These are phyloP conservation scores for Mesembryanthemum crystallinum DNA, from an alignment of 148 eudicot species.

Conservation along the genomic window DNA sequence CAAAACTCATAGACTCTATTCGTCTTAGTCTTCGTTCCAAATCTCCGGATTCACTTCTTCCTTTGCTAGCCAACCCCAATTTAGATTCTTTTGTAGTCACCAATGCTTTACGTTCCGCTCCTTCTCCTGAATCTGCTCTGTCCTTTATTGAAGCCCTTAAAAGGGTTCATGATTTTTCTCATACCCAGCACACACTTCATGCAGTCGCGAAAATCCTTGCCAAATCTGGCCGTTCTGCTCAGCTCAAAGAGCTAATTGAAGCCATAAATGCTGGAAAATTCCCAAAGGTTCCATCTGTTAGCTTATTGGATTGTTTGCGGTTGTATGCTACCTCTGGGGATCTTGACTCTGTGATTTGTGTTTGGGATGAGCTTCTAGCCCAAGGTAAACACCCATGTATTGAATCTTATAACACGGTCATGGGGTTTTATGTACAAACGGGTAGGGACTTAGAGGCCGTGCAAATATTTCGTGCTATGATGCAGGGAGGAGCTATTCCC, in stretches of 20 bases:
- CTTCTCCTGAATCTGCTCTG: slow-evolving; percentile 77
- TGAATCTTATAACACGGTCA: slow-evolving; percentile 73
- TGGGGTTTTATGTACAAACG: slow-evolving; percentile 54
- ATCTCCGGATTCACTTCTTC: slow-evolving; percentile 38
- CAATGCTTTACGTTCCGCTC: slow-evolving; percentile 78
- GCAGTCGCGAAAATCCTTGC: slow-evolving; percentile 79
- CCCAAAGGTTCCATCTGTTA: slow-evolving; percentile 48
- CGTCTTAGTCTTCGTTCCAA: slow-evolving; percentile 60
- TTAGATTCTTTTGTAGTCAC: slow-evolving; percentile 82
- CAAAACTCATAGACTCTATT: slow-evolving; percentile 73
- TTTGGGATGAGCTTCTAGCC: slow-evolving; percentile 62
- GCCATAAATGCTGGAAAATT: slow-evolving; percentile 67
- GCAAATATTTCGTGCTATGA: slow-evolving; percentile 47
- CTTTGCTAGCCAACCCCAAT: slow-evolving; percentile 47
- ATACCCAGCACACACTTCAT: slow-evolving; percentile 61
- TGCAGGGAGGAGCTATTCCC: slow-evolving; percentile 67
- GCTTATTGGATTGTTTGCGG: slow-evolving; percentile 66
- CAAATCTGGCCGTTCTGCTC: slow-evolving; percentile 45
- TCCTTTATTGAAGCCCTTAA: slow-evolving; percentile 59
- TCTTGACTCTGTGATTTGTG: slow-evolving; percentile 49
- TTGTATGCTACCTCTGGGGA: slow-evolving; percentile 73
- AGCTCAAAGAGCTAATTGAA: slow-evolving; percentile 60
- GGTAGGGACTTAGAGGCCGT: slow-evolving; percentile 65
- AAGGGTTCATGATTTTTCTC: slow-evolving; percentile 55
- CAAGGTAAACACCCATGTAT: slow-evolving; percentile 45